Percentiles rank a stretch among this genome's conserved stretches.
phyloP scores from a whole-genome alignment of 192 early-diverging fungal species.

The Rhizophagus clarus region DNA sequence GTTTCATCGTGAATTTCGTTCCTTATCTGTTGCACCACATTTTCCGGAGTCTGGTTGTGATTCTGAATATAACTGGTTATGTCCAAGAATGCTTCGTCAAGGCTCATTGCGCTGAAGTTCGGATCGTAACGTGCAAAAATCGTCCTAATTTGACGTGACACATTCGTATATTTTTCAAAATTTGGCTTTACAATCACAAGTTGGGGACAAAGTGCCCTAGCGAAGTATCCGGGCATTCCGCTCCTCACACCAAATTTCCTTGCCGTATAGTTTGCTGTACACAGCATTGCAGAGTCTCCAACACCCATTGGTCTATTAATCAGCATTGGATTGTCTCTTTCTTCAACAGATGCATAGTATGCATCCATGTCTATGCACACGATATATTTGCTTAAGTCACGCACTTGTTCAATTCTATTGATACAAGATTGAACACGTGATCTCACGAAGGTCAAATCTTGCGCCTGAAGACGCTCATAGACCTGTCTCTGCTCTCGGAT shows the following conservation, averaged over 20 bases:
- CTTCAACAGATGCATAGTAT: constrained; percentile 73
- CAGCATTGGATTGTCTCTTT: constrained; percentile 62
- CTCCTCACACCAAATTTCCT: constrained; percentile 66
- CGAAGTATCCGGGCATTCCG: constrained; percentile 69
- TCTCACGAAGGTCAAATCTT: constrained; percentile 35
- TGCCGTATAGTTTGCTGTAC: constrained; percentile 69
- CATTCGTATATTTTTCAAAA: constrained; percentile 55
- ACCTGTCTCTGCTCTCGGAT: not conserved
- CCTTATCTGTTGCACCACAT: constrained; percentile 56
- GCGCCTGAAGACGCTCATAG: not conserved
- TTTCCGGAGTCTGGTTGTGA: constrained; percentile 33
- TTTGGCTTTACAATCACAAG: constrained; percentile 51
- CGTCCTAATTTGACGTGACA: constrained; percentile 48
- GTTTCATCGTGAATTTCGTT: constrained; percentile 50
- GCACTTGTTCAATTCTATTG: constrained; percentile 41
- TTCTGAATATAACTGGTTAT: constrained; percentile 30
- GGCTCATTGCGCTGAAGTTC: constrained; percentile 49
- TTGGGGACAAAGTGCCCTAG: constrained; percentile 59
- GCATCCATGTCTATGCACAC: constrained; percentile 77
- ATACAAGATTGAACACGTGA: constrained; percentile 39
- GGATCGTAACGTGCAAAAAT: constrained; percentile 68
- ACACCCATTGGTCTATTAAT: constrained; percentile 66
- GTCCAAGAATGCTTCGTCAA: constrained; percentile 57
- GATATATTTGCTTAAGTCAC: constrained; percentile 57
- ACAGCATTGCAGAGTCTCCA: constrained; percentile 55